A percentile compares a stretch with the other conserved stretches of the same genome.
phyloP scores from a whole-genome alignment of 192 early-diverging fungal genomes.

The Coemansia sp. region DNA sequence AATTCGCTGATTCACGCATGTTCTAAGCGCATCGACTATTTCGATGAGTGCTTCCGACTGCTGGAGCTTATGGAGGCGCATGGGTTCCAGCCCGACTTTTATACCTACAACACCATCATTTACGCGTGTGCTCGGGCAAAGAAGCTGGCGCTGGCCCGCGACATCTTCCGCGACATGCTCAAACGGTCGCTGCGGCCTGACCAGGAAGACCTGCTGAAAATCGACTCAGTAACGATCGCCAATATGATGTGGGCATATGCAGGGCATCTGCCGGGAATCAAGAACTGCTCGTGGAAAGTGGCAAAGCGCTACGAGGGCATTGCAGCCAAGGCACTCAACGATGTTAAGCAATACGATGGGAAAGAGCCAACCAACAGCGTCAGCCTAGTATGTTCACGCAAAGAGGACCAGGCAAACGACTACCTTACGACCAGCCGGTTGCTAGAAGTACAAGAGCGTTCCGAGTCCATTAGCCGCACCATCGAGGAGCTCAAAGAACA shows the following conservation, averaged over 20 bases:
- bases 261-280: constrained; percentile 40
- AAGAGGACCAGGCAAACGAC: constrained; percentile 9
- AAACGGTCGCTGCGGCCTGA: constrained; percentile 44
- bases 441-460: constrained; percentile 25
- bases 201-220: constrained; percentile 47
- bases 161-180: constrained; percentile 61
- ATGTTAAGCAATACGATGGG: constrained; percentile 16
- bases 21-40: constrained; percentile 76
- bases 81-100: constrained; percentile 76
- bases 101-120: constrained; percentile 82
- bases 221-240: constrained; percentile 61
- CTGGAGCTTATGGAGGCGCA: constrained; percentile 78
- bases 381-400: constrained; percentile 8
- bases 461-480: constrained; percentile 14
- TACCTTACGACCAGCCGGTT: constrained; percentile 15
- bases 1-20: constrained; percentile 86
- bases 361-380: neutral
- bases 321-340: constrained; percentile 34
- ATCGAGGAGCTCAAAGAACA: neutral
- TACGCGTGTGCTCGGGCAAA: constrained; percentile 68
- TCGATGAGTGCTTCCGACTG: constrained; percentile 74
- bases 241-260: constrained; percentile 72
- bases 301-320: constrained; percentile 31
- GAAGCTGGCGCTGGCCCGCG: constrained; percentile 69
- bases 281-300: constrained; percentile 41